Evolutionary conservation across 1,139 yeast species (phyloP).

Genomic region (Suhomyces wounanorum): DNA sequence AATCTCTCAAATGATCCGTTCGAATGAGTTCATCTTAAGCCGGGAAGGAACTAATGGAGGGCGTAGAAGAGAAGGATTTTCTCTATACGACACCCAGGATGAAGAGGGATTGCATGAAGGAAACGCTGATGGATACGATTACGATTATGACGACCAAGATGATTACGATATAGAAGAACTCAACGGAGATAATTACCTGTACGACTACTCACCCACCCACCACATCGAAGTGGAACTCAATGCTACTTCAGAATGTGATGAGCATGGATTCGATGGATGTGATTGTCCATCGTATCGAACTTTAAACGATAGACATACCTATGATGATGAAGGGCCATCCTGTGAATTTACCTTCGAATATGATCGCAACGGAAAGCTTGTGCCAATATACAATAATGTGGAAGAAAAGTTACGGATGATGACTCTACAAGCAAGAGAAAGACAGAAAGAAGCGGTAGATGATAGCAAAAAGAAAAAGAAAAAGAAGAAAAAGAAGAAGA

Average conservation of each 20-base stretch:
- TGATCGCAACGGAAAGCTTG: conserved; percentile 44
- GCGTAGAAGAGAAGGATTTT: conserved; percentile 31
- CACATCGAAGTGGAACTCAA: conserved; percentile 48
- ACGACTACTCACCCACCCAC: conserved; percentile 32
- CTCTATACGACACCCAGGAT: conserved; percentile 43
- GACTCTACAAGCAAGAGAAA: conserved; percentile 21
- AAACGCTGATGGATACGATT: conserved; percentile 25
- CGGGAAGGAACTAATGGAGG: conserved; percentile 1
- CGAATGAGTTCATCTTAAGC: conserved; percentile 15
- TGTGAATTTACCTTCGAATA: conserved; percentile 49
- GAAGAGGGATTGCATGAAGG: conserved; percentile 44
- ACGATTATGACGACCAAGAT: conserved; percentile 29
- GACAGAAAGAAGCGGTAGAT: conserved; percentile 11
- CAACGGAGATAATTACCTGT: conserved; percentile 27
- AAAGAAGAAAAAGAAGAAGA: conserved; percentile 20
- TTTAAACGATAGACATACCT: conserved; percentile 10
- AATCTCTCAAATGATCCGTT: conserved; percentile 28
- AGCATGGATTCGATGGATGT: conserved; percentile 34
- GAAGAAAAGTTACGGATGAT: conserved; percentile 41
- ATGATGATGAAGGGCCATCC: conserved; percentile 27
- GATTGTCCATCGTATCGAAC: conserved; percentile 32
- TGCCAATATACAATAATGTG: conserved; percentile 44
- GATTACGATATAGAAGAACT: conserved; percentile 45
- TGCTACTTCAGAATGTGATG: conserved; percentile 34
- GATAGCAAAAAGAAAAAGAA: conserved; percentile 25